Base-by-base conservation (phyloP, 768 basidiomycete genomes). In the Naganishia kalamii region DNA sequence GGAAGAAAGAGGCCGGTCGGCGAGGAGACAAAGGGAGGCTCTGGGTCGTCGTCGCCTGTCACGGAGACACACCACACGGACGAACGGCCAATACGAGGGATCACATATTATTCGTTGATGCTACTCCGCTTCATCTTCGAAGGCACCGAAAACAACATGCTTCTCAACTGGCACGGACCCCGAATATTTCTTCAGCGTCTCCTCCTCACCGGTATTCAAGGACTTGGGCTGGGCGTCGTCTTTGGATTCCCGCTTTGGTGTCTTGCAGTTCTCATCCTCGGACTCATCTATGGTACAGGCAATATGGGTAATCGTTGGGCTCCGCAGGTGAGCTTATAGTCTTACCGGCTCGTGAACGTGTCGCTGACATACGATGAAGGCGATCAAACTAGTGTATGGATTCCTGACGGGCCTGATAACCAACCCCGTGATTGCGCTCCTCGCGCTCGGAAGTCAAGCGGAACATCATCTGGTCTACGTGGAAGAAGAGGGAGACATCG, bases 241-340 rank as follows among this genome's bases (percentile, higher is more conserved):
- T 73, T 77, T 65, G 77, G 77, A 1, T 71, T 78, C 35, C 77
- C 77, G 6, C 49, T 77, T 2, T 78, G 74, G 72, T 72, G 75
- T 50, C 35, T 78, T 3, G 72, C 72, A 19, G 73, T 78, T 33
- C 61, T 77, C 12, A 76, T 78, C 52, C 50, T 78, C 8, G 77
- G 74, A 11, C 77, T 75, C 7, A 72, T 78, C 17, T 78, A 78
- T 57, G 65, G 70, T 37, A 74, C 63, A 29, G 65, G 69, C 5
- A 71, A 76, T 54, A 69, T 78, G 52, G 70, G 70, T 3, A 63
- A 63, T 40, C 69, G 65, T 23, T 77, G 75, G 77, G 72, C 75
- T 23, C 77, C 77, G 2, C 73, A 77, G 65, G 46, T 62, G 12
- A 40, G 57, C 37, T 21, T 15, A 21, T 51, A 51, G 6, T 35